phyloP scores from a whole-genome alignment of 495 filamentous ascomycete genomes.

The Penicillium parvum region DNA sequence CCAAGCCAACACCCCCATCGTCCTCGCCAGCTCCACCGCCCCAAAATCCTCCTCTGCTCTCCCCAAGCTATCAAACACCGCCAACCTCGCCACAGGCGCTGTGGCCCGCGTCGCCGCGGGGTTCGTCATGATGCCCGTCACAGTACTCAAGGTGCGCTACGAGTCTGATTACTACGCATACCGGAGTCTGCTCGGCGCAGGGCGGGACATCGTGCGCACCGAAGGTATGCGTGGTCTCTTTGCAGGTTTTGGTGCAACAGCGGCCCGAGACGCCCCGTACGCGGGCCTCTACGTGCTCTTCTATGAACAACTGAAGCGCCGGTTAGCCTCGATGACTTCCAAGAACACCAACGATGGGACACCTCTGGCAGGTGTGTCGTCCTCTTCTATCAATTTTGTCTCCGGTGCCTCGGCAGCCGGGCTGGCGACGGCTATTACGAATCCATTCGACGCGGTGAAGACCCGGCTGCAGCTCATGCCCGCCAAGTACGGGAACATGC shows the following conservation, averaged over 20 bases:
- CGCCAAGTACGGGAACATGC: constrained; percentile 77
- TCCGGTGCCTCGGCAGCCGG: constrained; percentile 76
- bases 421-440: constrained; percentile 80
- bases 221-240: constrained; percentile 87
- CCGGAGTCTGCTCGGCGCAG: constrained; percentile 66
- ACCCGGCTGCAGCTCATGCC: constrained; percentile 91
- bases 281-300: constrained; percentile 92
- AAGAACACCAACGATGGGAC: constrained; percentile 11
- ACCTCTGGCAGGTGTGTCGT: constrained; percentile 28
- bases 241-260: constrained; percentile 87
- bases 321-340: constrained; percentile 42
- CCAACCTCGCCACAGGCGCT: constrained; percentile 82
- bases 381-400: constrained; percentile 76
- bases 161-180: constrained; percentile 84
- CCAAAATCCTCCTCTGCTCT: constrained; percentile 63
- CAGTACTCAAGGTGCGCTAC: constrained; percentile 94
- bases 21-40: constrained; percentile 18
- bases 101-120: constrained; percentile 79
- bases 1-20: constrained; percentile 24
- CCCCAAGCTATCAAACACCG: constrained; percentile 77
- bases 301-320: constrained; percentile 83
- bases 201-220: constrained; percentile 63
- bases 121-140: constrained; percentile 92
- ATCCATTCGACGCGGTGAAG: constrained; percentile 96
- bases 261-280: constrained; percentile 89